Conservation (phyloP, 257 asterid species). For the Nicotiana tomentosiformis region DNA sequence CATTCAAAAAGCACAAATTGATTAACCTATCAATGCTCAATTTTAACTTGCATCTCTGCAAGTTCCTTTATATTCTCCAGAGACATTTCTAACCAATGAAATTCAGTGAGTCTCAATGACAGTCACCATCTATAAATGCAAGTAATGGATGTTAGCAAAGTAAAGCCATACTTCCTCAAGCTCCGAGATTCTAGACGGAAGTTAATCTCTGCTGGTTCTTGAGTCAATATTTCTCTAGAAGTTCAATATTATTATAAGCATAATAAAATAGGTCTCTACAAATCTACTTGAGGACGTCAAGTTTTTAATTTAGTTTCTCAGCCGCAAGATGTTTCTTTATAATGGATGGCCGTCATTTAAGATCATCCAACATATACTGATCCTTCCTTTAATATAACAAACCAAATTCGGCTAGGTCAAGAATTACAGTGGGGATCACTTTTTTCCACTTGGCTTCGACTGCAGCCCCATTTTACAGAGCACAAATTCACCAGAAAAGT, state of each 20-base stretch:
- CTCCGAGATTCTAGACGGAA: neutral
- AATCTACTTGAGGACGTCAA: neutral
- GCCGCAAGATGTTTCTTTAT: neutral
- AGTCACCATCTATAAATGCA: neutral
- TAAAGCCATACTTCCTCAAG: neutral
- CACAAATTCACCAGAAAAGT: neutral
- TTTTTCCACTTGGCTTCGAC: neutral
- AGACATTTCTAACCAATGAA: neutral
- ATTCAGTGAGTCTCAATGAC: neutral
- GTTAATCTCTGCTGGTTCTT: neutral
- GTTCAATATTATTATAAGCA: neutral
- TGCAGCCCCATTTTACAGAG: neutral
- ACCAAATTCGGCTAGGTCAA: neutral
- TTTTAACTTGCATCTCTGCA: neutral
- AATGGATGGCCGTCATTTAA: neutral
- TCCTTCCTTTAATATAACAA: neutral
- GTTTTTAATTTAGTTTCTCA: neutral
- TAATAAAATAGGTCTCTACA: neutral
- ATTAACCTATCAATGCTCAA: neutral
- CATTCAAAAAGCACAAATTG: neutral
- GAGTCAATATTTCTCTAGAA: neutral
- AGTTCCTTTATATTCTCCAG: neutral
- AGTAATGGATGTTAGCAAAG: no score
- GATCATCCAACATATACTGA: neutral
- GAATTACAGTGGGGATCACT: neutral